Evolutionary conservation across 2,329 filamentous ascomycete species (phyloP), one percentile per base, ranked within the genome.

Genomic region (Ophiostoma montium): DNA sequence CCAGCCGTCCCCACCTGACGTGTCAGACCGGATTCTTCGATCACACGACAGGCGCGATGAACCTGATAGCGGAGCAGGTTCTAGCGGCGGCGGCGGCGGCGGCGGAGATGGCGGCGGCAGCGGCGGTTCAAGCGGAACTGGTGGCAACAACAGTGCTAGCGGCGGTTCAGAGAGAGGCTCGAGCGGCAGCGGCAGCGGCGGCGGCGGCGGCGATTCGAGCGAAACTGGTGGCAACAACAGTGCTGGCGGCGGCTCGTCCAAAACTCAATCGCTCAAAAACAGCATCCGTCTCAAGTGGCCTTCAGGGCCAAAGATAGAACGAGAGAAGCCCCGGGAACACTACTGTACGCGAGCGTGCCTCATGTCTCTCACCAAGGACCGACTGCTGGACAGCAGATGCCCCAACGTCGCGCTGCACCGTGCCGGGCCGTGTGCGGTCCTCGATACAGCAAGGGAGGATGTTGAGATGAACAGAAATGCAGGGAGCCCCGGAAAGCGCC

Each of bases 291-390:
- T 18, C 35, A 38, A 19, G 35, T 41, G 38, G 19, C 38, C 18
- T 12, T 41, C 38, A 21, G 18, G 18, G 42, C 11, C 31, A 49
- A 10, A 35, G 27, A 21, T 2, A 2, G 15, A 30, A 38, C 16
- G 30, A 35, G 13, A 41, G 27, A 47, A 33, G 32, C 19, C 2
- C 11, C 23, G 35, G 19, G 33, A 23, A 33, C 51, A 53, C 39
- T 53, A 53, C 39, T 51, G 52, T 33, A 51, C 49, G 6, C 18
- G 36, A 1, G 19, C 11, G 10, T 53, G 52, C 19, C 49, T 53
- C 23, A 27, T 51, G n/a, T 47, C 49, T 7, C 50, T 53, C 10
- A 13, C 47, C 13, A 23, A 48, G 3, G 39, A 39, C 13, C 30
- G 45, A n/a, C 5, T 32, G 7, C 47, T 47, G 2, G 49, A 53